Conservation (phyloP, 78 protist genomes). For the Planoprotostelium fungivorum region DNA sequence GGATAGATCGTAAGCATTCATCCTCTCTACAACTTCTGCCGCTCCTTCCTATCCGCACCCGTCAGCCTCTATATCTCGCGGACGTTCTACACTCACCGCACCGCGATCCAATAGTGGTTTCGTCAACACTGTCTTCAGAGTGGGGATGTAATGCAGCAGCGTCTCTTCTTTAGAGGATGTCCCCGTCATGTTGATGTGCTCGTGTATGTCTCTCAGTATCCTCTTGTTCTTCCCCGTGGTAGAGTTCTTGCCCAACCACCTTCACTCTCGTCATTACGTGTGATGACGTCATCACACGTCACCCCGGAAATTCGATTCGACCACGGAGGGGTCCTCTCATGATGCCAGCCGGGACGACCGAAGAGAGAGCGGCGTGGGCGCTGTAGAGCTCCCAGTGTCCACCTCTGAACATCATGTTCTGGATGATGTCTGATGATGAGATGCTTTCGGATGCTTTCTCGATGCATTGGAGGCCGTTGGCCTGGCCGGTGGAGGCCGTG, state of each 20-base stretch:
- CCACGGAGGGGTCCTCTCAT: not conserved
- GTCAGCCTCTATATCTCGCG: not conserved
- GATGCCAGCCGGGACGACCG: not conserved
- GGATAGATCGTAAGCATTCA: not conserved
- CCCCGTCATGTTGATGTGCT: not conserved
- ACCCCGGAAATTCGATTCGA: not conserved
- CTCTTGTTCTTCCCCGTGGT: not conserved
- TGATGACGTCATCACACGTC: too few relatives aligned
- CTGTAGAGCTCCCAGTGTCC: not conserved
- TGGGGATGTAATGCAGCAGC: not conserved
- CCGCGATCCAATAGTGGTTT: not conserved
- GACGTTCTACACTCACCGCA: not conserved
- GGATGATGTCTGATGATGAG: not conserved
- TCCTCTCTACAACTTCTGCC: not conserved
- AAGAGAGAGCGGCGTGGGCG: not conserved
- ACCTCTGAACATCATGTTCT: not conserved
- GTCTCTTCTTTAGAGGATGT: not conserved
- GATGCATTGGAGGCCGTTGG: not conserved
- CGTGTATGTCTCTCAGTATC: not conserved
- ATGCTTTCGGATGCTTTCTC: not conserved
- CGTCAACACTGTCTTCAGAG: not conserved
- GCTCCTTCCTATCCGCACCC: not conserved
- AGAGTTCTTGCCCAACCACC: not conserved
- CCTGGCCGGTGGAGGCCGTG: not conserved
- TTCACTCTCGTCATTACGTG: not conserved